Conservation (phyloP, 2,329 filamentous ascomycete species). For the Emergomyces africanus region DNA sequence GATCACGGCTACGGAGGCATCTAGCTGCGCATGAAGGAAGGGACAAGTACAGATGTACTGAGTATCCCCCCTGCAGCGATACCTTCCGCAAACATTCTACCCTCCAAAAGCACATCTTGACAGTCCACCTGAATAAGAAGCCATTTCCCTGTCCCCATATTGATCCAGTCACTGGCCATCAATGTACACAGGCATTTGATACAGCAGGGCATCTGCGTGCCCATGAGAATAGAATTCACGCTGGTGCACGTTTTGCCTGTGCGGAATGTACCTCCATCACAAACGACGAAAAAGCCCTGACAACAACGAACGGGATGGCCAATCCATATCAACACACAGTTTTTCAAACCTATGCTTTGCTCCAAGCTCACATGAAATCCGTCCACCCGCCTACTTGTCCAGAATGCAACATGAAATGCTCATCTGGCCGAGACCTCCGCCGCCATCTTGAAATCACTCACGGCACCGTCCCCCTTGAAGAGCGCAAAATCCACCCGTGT, state of each 20-base stretch:
- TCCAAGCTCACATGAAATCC: constrained; percentile 60
- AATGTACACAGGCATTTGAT: constrained; percentile 60
- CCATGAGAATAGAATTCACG: constrained; percentile 60
- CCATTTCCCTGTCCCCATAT: constrained; percentile 57
- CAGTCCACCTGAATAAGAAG: constrained; percentile 58
- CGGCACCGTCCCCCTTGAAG: constrained; percentile 44
- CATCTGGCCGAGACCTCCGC: constrained; percentile 54
- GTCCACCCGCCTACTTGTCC: constrained; percentile 61
- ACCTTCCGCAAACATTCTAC: constrained; percentile 82
- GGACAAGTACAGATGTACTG: constrained; percentile 61
- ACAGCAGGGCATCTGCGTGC: constrained; percentile 56
- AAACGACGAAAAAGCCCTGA: constrained; percentile 21
- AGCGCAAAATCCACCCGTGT: constrained; percentile 55
- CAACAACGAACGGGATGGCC: constrained; percentile 3
- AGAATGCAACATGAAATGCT: constrained; percentile 58
- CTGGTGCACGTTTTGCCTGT: constrained; percentile 60
- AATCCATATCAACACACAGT: constrained; percentile 18
- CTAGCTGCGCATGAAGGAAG: constrained; percentile 64
- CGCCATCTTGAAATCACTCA: constrained; percentile 70
- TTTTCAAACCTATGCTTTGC: constrained; percentile 59
- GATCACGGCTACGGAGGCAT: constrained; percentile 64
- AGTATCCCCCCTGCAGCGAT: constrained; percentile 56
- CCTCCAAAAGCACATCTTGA: constrained; percentile 66
- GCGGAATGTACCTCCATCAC: constrained; percentile 48
- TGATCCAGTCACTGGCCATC: constrained; percentile 38